These are phyloP conservation scores for Hibiscus trionum DNA, from an alignment of 345 rosid genomes.

Conservation along the genomic window DNA sequence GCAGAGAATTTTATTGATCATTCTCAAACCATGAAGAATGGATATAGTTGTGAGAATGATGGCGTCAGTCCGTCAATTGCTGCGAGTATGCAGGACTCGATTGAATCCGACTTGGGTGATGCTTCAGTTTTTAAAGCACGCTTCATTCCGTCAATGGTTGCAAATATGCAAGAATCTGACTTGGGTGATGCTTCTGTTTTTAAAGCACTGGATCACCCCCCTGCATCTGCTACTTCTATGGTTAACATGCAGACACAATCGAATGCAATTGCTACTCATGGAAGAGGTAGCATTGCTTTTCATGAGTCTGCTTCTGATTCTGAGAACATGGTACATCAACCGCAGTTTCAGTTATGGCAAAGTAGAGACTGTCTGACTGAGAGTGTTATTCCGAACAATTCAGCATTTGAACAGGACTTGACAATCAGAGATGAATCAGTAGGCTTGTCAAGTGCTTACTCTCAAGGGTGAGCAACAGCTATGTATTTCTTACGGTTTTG, in stretches of 20 bases:
- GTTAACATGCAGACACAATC: conserved; percentile 29
- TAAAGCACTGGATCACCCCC: conserved; percentile 29
- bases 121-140: not conserved
- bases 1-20: conserved; percentile 37
- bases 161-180: no score
- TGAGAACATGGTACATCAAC: conserved; percentile 38
- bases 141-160: no score
- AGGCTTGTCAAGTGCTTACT: conserved; percentile 42
- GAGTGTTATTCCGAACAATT: conserved; percentile 20
- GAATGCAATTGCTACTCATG: conserved; percentile 26
- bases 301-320: conserved; percentile 37
- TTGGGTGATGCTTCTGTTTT: conserved; percentile 28
- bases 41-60: conserved; percentile 36
- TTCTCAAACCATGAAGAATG: conserved; percentile 36
- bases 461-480: conserved; percentile 51
- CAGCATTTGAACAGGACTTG: conserved; percentile 25
- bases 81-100: conserved; percentile 26
- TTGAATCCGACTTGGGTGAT: conserved; percentile 37
- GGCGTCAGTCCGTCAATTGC: conserved; percentile 27
- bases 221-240: conserved; percentile 19
- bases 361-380: conserved; percentile 25
- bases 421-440: conserved; percentile 26
- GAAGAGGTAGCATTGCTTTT: conserved; percentile 26
- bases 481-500: not conserved
- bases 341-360: conserved; percentile 39